phyloP scores from a whole-genome alignment of 2,329 filamentous ascomycete genomes.

The Tothia fuscella region DNA sequence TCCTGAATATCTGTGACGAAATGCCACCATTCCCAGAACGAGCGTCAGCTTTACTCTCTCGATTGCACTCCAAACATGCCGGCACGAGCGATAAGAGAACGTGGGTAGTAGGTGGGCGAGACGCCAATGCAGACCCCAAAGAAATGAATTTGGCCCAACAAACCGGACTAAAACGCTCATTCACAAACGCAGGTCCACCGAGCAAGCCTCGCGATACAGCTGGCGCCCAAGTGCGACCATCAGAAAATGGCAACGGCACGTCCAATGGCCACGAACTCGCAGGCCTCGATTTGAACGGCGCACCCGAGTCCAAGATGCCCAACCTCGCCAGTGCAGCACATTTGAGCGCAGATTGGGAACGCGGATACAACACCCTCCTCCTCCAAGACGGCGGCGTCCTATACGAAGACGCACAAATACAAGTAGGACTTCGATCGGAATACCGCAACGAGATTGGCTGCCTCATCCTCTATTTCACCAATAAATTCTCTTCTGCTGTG shows the following conservation, averaged over 20 bases:
- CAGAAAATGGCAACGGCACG: slow-evolving; percentile 22
- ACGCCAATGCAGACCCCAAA: slow-evolving; percentile 70
- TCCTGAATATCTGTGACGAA: slow-evolving; percentile 91
- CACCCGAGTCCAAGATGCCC: slow-evolving; percentile 46
- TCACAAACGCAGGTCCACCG: slow-evolving; percentile 45
- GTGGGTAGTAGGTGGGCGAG: slow-evolving; percentile 95
- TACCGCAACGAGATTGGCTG: slow-evolving; percentile 94
- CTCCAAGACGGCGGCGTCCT: slow-evolving; percentile 74
- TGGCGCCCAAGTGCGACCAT: neutral
- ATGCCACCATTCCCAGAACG: slow-evolving; percentile 98
- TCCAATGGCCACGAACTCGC: slow-evolving; percentile 48
- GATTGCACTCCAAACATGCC: slow-evolving; percentile 87
- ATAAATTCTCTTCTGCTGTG: slow-evolving; percentile 77
- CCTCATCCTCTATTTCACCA: slow-evolving; percentile 89
- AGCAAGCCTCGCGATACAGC: slow-evolving; percentile 33
- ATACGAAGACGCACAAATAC: slow-evolving; percentile 90
- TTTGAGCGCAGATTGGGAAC: slow-evolving; percentile 87
- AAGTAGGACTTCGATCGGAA: slow-evolving; percentile 83
- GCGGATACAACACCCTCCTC: slow-evolving; percentile 73
- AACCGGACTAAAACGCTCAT: slow-evolving; percentile 73
- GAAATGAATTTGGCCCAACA: slow-evolving; percentile 74
- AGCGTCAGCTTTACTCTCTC: slow-evolving; percentile 79
- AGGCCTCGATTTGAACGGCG: slow-evolving; percentile 64
- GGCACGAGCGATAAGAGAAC: slow-evolving; percentile 90
- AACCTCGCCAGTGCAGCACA: slow-evolving; percentile 90